phyloP scores from a whole-genome alignment of 78 protist genomes.

The Tieghemostelium lacteum region DNA sequence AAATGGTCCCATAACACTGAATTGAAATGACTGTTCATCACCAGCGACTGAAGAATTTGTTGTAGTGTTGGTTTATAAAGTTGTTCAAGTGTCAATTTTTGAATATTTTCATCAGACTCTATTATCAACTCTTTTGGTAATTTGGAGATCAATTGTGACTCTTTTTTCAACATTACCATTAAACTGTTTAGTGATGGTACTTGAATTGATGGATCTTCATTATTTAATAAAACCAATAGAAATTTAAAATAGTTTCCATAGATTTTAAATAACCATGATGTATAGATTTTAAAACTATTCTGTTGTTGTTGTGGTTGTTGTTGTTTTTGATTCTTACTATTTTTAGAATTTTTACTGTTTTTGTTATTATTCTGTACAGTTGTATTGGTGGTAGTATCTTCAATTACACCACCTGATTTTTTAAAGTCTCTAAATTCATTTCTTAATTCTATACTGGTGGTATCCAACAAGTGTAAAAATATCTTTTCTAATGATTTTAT shows the following conservation, averaged over 20 bases:
- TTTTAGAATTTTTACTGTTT: no score
- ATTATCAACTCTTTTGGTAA: conserved; percentile 1
- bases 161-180: conserved; percentile 13
- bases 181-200: conserved; percentile 23
- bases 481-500: conserved; percentile 67
- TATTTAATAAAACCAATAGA: conserved; percentile 2
- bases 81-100: background rate
- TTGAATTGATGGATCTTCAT: conserved; percentile 72
- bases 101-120: background rate
- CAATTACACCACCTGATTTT: no score
- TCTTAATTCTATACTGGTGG: conserved; percentile 7
- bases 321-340: no score
- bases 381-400: no score
- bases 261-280: conserved; percentile 38
- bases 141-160: conserved; percentile 18
- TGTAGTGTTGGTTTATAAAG: background rate
- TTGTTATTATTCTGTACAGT: no score
- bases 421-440: conserved; percentile 10
- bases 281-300: no score
- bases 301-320: no score
- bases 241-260: conserved; percentile 27
- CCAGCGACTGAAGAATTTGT: background rate
- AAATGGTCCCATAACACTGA: conserved; percentile 29
- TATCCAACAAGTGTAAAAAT: conserved; percentile 31
- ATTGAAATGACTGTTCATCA: background rate